These are phyloP conservation scores for Cordia subcordata DNA, from an alignment of 257 asterid species.

Conservation along the genomic window DNA sequence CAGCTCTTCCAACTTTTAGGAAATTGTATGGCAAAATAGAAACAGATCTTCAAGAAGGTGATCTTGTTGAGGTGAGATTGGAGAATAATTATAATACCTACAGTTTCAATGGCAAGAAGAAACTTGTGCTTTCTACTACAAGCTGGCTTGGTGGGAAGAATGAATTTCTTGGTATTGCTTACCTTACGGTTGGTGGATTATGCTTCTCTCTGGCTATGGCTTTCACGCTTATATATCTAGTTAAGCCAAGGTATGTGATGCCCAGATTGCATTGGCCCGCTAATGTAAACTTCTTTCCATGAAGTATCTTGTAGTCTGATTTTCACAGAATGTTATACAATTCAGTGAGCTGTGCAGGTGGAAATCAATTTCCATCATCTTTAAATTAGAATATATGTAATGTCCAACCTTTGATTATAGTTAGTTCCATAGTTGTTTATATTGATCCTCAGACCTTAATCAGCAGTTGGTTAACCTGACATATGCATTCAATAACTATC, in stretches of 20 bases:
- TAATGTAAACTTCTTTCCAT: neutral
- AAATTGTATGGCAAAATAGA: slow-evolving; percentile 16
- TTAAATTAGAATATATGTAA: no score
- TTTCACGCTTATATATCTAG: slow-evolving; percentile 8
- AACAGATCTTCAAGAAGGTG: slow-evolving; percentile 5
- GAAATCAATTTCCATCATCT: no score
- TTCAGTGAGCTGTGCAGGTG: no score
- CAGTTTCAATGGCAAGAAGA: slow-evolving; percentile 14
- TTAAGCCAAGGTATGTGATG: slow-evolving; percentile 14
- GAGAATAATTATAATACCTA: slow-evolving; percentile 15
- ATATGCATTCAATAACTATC: no score
- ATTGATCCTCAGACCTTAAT: no score
- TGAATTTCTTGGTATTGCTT: slow-evolving; percentile 14
- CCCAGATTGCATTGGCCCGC: no score
- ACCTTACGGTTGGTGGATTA: slow-evolving; percentile 16
- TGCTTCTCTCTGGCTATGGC: slow-evolving; percentile 11
- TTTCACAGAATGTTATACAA: no score
- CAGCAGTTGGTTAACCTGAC: no score
- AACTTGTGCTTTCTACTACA: slow-evolving; percentile 14
- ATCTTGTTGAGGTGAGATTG: neutral
- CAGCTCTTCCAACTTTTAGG: slow-evolving; percentile 18
- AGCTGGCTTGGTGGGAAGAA: slow-evolving; percentile 17
- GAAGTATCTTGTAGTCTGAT: no score
- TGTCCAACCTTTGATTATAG: no score
- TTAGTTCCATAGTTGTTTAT: no score